These are phyloP conservation scores for Botrytis hyacinthi DNA, from an alignment of 2,329 filamentous ascomycete genomes.

Conservation along the genomic window DNA sequence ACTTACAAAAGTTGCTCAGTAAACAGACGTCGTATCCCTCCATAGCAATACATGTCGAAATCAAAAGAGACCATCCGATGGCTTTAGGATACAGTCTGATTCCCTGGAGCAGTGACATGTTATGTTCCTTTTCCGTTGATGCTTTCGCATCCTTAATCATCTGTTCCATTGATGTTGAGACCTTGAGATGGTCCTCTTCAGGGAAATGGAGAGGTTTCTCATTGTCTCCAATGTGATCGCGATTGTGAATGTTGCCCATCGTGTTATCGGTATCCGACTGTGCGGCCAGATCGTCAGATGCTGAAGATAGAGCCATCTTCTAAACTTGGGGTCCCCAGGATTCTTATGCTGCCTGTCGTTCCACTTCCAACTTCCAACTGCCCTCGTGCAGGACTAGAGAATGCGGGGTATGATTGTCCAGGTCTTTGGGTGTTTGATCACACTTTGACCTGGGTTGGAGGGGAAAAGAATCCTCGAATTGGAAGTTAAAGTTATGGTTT, in stretches of 20 bases:
- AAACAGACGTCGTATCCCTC: constrained; percentile 44
- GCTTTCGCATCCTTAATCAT: constrained; percentile 20
- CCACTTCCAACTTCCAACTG: constrained; percentile 4
- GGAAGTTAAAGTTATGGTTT: constrained; percentile 11
- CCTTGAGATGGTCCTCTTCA: constrained; percentile 11
- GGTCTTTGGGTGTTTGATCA: constrained; percentile 19
- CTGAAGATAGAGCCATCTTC: constrained; percentile 14
- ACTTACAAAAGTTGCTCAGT: constrained; percentile 40
- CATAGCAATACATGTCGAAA: constrained; percentile 44
- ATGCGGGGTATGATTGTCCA: constrained; percentile 20
- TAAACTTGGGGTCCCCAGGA: constrained; percentile 18
- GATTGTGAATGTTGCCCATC: constrained; percentile 3
- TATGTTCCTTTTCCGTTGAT: constrained; percentile 21
- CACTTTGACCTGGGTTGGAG: constrained; percentile 12
- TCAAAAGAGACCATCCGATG: constrained; percentile 39
- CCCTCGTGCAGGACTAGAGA: constrained; percentile 14
- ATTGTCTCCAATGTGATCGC: not conserved
- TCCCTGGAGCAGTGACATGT: constrained; percentile 26
- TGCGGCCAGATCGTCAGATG: constrained; percentile 12
- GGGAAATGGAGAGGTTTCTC: constrained; percentile 19
- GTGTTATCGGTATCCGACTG: constrained; percentile 5
- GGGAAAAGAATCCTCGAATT: constrained; percentile 21
- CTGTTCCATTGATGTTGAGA: constrained; percentile 16
- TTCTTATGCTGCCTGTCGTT: constrained; percentile 19
- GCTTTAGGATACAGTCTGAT: constrained; percentile 33